Base-by-base conservation (phyloP, 441 rosid genomes). In the Pelargonium citronellum region DNA sequence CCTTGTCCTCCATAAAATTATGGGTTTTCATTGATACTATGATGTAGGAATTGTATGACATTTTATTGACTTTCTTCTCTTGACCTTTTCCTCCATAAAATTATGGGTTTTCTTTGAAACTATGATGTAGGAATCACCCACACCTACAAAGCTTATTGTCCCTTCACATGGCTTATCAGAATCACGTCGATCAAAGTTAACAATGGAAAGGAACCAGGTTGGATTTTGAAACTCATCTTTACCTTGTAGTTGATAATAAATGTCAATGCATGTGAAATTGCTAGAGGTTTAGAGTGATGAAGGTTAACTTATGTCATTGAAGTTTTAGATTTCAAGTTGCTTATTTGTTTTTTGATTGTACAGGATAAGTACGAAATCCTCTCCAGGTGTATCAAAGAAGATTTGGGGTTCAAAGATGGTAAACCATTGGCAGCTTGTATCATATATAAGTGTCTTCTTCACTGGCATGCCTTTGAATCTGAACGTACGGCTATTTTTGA, bases 381-480 rank as follows among this genome's bases (percentile, higher is more conserved):
- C 41, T 91, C 97, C 44, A 87, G 81, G 74, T 90, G 98, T 78
- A 90, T 92, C 69, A 92, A 81, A 79, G 99, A 92, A 84, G 83
- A 86, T 75, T 71, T 88, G 78, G 98, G 99, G 39, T 95, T 95
- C 75, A 73, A 76, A 71, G 81, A 80, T 83, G 92, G 91, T 61
- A 95, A 89, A 82, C 99, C 98, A 24, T 76, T 91, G 71, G 96
- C 97, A 74, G 98, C 96, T 78, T 91, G 96, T 80, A 81, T 92
- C 67, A 85, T 91, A 72, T 92, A 87, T 83, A 88, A 87, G 83
- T 91, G 92, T 84, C 98, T 95, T 80, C 86, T 85, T 79, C 91
- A 88, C 69, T 92, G 99, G 99, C 99, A 83, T 77, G 89, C 97
- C 80, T 92, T 89, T 74, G 98, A 95, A 79, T 89, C 97, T 65